These are phyloP conservation scores for Nelumbo lutea DNA, from an alignment of 164 flowering plant genomes.

Conservation along the genomic window DNA sequence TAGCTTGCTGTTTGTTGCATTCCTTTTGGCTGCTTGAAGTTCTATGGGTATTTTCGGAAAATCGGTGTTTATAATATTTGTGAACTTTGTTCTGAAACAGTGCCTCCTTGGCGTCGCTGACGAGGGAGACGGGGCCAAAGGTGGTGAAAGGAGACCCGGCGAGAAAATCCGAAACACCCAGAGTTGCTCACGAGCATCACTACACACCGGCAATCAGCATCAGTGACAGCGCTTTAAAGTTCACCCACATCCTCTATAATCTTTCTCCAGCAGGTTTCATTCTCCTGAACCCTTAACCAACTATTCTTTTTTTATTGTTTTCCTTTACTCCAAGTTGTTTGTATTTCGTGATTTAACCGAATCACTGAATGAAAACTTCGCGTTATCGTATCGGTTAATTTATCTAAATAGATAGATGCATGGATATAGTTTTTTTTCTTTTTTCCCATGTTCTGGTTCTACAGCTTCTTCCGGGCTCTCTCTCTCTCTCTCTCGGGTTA, in stretches of 20 bases:
- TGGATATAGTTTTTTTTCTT: not conserved
- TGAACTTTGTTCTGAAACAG: constrained; percentile 27
- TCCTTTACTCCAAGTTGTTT: too few species aligned
- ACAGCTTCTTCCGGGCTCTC: not conserved
- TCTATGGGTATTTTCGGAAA: too few species aligned
- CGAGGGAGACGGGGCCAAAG: constrained; percentile 90
- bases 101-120: constrained; percentile 91
- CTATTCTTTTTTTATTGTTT: too few species aligned
- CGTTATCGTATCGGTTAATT: too few species aligned
- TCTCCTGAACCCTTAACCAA: too few species aligned
- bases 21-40: too few species aligned
- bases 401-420: too few species aligned
- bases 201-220: constrained; percentile 45
- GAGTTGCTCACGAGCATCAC: constrained; percentile 29
- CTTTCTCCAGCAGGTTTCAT: constrained; percentile 82
- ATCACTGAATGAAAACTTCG: too few species aligned
- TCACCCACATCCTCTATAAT: constrained; percentile 96
- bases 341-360: too few species aligned
- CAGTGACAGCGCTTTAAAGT: constrained; percentile 88
- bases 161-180: constrained; percentile 41
- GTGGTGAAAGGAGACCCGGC: constrained; percentile 94
- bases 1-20: too few species aligned
- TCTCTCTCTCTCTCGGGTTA: not conserved
- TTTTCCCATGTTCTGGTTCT: not conserved
- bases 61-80: too few species aligned